Evolutionary conservation across 768 basidiomycete genomes (phyloP).

Genomic region (Suillus alpinus): DNA sequence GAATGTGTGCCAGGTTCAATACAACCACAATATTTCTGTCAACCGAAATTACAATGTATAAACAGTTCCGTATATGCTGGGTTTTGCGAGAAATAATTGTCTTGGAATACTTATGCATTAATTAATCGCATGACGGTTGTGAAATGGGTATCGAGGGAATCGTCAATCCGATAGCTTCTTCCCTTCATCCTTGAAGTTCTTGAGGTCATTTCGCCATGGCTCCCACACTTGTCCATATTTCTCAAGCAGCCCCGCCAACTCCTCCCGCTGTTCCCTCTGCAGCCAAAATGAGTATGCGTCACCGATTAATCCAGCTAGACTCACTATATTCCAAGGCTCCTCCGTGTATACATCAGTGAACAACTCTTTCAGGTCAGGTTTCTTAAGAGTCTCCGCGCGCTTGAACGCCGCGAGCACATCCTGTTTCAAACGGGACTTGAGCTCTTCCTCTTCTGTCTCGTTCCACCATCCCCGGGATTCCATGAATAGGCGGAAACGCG

Average conservation of each 20-base stretch:
- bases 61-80: slow-evolving; percentile 1
- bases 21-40: not conserved
- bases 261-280: slow-evolving; percentile 82
- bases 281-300: slow-evolving; percentile 1
- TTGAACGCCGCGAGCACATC: slow-evolving; percentile 80
- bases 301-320: slow-evolving; percentile 28
- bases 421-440: slow-evolving; percentile 64
- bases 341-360: slow-evolving; percentile 89
- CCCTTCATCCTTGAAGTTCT: slow-evolving; percentile 72
- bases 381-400: slow-evolving; percentile 67
- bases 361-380: slow-evolving; percentile 70
- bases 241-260: slow-evolving; percentile 65
- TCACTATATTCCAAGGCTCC: slow-evolving; percentile 79
- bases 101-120: not conserved
- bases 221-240: slow-evolving; percentile 89
- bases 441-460: slow-evolving; percentile 64
- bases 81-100: not conserved
- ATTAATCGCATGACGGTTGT: no score
- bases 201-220: slow-evolving; percentile 79
- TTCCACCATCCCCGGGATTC: slow-evolving; percentile 87
- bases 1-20: not conserved
- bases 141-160: not conserved
- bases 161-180: slow-evolving; percentile 46
- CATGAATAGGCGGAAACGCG: slow-evolving; percentile 81
- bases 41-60: not conserved